A percentile compares a stretch with the other conserved stretches of the same genome.
These are phyloP conservation scores for Mycosphaerella sp. DNA, from an alignment of 2,329 filamentous ascomycete genomes.

Conservation along the genomic window DNA sequence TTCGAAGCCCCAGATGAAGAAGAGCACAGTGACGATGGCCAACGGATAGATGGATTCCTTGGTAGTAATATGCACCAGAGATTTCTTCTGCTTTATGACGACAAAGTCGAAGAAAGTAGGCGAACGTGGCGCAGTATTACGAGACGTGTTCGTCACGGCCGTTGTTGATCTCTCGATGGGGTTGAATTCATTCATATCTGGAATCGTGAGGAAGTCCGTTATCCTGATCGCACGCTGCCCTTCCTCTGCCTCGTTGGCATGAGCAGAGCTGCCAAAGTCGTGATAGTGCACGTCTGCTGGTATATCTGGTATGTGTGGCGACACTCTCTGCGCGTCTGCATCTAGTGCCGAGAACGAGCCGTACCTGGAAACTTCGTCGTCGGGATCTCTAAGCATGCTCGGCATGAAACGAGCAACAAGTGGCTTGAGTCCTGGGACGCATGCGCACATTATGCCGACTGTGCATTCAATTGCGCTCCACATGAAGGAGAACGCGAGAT, in stretches of 20 bases:
- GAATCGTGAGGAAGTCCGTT: conserved; percentile 50
- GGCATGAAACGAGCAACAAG: conserved; percentile 61
- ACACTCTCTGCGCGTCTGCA: conserved; percentile 8
- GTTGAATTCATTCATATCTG: conserved; percentile 36
- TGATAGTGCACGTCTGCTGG: conserved; percentile 24
- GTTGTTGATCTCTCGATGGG: conserved; percentile 36
- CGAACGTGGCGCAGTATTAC: conserved; percentile 32
- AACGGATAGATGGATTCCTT: conserved; percentile 66
- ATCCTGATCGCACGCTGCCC: conserved; percentile 37
- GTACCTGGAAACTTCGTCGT: conserved; percentile 33
- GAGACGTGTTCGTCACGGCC: conserved; percentile 37
- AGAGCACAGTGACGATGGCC: conserved; percentile 69
- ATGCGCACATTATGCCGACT: conserved; percentile 81
- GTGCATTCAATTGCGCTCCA: conserved; percentile 93
- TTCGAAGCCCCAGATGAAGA: conserved; percentile 85
- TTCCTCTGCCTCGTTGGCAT: conserved; percentile 9
- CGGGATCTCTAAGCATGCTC: conserved; percentile 48
- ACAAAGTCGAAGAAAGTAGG: conserved; percentile 70
- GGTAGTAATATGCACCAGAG: conserved; percentile 59
- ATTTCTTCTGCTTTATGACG: conserved; percentile 62
- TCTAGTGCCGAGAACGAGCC: conserved; percentile 23
- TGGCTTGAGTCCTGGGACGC: conserved; percentile 87
- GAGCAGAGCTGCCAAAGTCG: conserved; percentile 22
- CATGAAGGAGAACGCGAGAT: conserved; percentile 73
- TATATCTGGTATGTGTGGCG: conserved; percentile 10